Base-by-base conservation (phyloP, 306 rosid genomes). In the Canavalia ensiformis region DNA sequence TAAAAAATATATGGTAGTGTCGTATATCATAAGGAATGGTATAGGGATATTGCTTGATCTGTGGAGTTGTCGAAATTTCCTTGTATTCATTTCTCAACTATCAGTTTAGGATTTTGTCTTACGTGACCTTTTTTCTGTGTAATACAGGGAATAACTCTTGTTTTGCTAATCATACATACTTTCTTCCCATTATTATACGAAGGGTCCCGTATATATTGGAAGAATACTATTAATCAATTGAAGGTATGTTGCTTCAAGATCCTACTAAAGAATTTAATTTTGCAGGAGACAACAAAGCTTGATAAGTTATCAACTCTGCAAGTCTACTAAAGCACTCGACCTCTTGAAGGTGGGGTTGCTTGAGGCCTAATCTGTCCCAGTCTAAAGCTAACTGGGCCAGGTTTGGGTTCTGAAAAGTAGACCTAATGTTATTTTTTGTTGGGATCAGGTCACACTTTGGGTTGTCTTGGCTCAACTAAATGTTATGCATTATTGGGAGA, bases 171-270 rank as follows among this genome's bases (percentile, higher is more conserved):
- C 56, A 49, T 89, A 54, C 98, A 95, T 85, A 88, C 77, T 45
- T 86, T 88, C 88, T 95, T 88, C 84, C 99, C 98, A 34, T 74
- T 95, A 83, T 84, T 89, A 9, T 93, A 88, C 1, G 97, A 93
- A 83, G 99, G 99, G 67, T 52, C 72, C 77, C 50, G 7, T 42
- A 89, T 95, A 79, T 92, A 52, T 85, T 91, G 98, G 97, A 93
- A 73, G 85, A 89, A 67, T 65, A 47, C 56, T 74, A 56, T 91
- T 73, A 91, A 90, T 84, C 84, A 34, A 39, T 83, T 95, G 78
- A 93, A 91, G 99, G 99, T 93, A 86, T 81, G 90, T 76, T 68
- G 58, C 60, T 71, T 44, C 68, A 49, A 44, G 57, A 45, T 78
- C 73, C 66, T 58, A 68, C 52, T 34, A 4, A 11, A 37, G 56